These are phyloP conservation scores for Penicillium turbatum DNA, from an alignment of 495 filamentous ascomycete genomes.

Conservation along the genomic window DNA sequence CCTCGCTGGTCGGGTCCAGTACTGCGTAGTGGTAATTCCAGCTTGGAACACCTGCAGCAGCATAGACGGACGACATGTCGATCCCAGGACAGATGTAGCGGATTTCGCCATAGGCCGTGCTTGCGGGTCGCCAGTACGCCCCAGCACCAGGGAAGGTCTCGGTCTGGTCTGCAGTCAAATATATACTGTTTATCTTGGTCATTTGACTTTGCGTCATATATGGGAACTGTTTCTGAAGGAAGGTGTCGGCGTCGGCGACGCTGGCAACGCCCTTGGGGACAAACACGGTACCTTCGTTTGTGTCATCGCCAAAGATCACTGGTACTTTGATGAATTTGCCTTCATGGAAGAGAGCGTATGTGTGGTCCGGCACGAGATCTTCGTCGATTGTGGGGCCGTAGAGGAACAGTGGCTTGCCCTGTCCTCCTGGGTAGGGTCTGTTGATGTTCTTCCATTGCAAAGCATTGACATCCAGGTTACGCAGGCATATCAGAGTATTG, in stretches of 20 bases:
- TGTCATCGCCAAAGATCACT: conserved; percentile 64
- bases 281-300: conserved; percentile 67
- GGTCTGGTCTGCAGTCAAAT: conserved; percentile 45
- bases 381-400: conserved; percentile 58
- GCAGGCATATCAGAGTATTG: conserved; percentile 57
- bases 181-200: conserved; percentile 52
- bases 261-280: conserved; percentile 48
- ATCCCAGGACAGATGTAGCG: conserved; percentile 70
- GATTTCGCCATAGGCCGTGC: conserved; percentile 64
- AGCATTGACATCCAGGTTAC: conserved; percentile 40
- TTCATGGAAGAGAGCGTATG: conserved; percentile 52
- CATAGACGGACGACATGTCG: conserved; percentile 47
- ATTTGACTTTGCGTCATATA: conserved; percentile 51
- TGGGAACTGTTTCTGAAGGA: conserved; percentile 62
- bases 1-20: conserved; percentile 42
- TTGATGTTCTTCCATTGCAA: conserved; percentile 53
- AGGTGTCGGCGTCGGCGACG: conserved; percentile 45
- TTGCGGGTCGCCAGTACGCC: conserved; percentile 56
- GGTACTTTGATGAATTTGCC: conserved; percentile 66
- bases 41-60: conserved; percentile 32
- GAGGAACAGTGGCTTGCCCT: conserved; percentile 48
- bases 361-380: conserved; percentile 55
- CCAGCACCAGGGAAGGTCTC: conserved; percentile 41
- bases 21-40: conserved; percentile 70
- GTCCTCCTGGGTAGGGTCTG: conserved; percentile 51